A percentile compares a stretch with the other conserved stretches of the same genome.
phyloP scores from a whole-genome alignment of 805 yeast genomes.

The Barnettozyma wickerhamii region DNA sequence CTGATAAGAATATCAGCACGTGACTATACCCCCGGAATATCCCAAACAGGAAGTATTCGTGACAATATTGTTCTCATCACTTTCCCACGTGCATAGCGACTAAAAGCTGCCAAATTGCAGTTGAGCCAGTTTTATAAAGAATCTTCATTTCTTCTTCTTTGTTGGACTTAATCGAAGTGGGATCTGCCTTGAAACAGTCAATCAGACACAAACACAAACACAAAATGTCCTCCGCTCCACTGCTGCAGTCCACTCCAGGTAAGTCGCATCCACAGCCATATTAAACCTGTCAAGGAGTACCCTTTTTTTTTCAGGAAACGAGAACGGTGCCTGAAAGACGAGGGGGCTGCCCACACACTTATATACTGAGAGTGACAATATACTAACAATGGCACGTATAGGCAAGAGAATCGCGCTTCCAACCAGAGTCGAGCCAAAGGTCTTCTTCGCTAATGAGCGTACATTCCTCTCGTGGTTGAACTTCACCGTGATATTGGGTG shows the following conservation, averaged over 20 bases:
- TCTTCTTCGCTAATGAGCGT: conserved; percentile 97
- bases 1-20: not conserved
- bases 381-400: conserved; percentile 6
- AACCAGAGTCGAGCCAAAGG: conserved; percentile 97
- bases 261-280: conserved; percentile 24
- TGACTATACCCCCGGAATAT: not conserved
- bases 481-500: conserved; percentile 97
- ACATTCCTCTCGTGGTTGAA: conserved; percentile 97
- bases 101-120: not conserved
- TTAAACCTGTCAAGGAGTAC: too few species aligned
- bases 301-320: too few species aligned
- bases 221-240: conserved; percentile 64
- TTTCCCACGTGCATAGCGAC: conserved; percentile 2
- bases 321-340: too few species aligned
- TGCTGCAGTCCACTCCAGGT: conserved; percentile 70
- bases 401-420: conserved; percentile 96
- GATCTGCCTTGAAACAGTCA: too few species aligned
- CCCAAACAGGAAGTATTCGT: not conserved
- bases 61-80: too few species aligned
- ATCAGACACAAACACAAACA: too few species aligned
- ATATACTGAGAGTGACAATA: too few species aligned
- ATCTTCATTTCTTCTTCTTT: not conserved
- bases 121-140: not conserved
- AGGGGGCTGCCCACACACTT: too few species aligned
- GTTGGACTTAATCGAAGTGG: too few species aligned